phyloP scores from a whole-genome alignment of 352 stramenopile genomes.

The Thraustochytrium striatum region DNA sequence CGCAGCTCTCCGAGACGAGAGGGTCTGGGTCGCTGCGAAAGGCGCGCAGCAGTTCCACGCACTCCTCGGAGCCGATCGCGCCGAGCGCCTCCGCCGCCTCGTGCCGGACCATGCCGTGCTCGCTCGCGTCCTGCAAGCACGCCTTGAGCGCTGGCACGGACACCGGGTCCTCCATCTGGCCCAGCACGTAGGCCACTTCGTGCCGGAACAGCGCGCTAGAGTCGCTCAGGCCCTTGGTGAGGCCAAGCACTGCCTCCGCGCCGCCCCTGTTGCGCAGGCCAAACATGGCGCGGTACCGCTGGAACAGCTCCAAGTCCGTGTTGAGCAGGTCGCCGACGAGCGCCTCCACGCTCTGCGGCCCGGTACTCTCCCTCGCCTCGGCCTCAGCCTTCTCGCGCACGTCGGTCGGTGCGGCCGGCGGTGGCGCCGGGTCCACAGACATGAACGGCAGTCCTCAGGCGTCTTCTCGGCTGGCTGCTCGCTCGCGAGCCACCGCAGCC shows the following conservation, averaged over 20 bases:
- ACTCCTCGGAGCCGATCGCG: constrained; percentile 85
- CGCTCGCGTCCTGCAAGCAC: constrained; percentile 74
- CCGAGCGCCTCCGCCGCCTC: constrained; percentile 93
- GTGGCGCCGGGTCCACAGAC: constrained; percentile 90
- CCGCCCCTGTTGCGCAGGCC: constrained; percentile 89
- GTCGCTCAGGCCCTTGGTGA: constrained; percentile 65
- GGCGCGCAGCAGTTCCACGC: constrained; percentile 74
- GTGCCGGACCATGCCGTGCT: constrained; percentile 96
- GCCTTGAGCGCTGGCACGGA: constrained; percentile 77
- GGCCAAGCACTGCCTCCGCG: constrained; percentile 64
- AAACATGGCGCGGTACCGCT: constrained; percentile 95
- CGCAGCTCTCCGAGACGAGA: constrained; percentile 89
- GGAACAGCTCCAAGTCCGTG: constrained; percentile 75
- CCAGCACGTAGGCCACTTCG: constrained; percentile 87
- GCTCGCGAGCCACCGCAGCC: constrained; percentile 80
- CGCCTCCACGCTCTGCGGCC: constrained; percentile 57
- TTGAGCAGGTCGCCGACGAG: constrained; percentile 82
- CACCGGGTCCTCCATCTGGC: constrained; percentile 78
- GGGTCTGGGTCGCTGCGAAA: constrained; percentile 69
- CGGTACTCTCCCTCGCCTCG: background rate
- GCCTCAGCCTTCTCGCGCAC: background rate
- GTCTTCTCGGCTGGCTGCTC: constrained; percentile 65
- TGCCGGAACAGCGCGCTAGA: constrained; percentile 76
- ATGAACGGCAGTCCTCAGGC: constrained; percentile 74
- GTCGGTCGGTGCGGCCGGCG: constrained; percentile 63